Evolutionary conservation across 495 filamentous ascomycete species (phyloP).

Genomic region (Penicillium cosmopolitanum): DNA sequence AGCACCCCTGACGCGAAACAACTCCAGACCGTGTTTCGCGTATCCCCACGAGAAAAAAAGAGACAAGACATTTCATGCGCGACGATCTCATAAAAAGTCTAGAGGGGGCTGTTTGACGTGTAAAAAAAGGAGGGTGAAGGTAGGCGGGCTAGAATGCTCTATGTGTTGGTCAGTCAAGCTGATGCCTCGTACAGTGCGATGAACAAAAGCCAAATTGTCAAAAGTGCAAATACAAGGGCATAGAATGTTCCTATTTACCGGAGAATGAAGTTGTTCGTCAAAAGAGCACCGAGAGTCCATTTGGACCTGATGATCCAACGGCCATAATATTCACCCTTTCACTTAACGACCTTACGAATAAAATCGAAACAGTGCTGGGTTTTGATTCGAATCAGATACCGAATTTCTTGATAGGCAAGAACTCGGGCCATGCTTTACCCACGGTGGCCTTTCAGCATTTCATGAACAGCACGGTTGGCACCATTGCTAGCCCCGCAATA

Average conservation of each 20-base stretch:
- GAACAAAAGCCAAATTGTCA: slow-evolving; percentile 34
- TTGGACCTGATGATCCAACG: neutral
- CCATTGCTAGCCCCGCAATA: slow-evolving; percentile 33
- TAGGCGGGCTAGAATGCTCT: neutral
- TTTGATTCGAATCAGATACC: slow-evolving; percentile 6
- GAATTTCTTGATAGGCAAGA: neutral
- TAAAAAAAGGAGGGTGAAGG: slow-evolving; percentile 39
- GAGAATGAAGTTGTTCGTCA: neutral
- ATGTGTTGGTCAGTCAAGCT: neutral
- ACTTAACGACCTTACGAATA: slow-evolving; percentile 19
- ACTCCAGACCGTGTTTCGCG: slow-evolving; percentile 32
- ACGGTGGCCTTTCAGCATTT: slow-evolving; percentile 39
- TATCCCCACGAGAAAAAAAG: slow-evolving; percentile 9
- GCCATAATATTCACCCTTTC: slow-evolving; percentile 23
- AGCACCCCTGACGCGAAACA: slow-evolving; percentile 5
- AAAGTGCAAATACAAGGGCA: slow-evolving; percentile 28
- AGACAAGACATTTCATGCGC: slow-evolving; percentile 13
- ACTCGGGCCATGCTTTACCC: slow-evolving; percentile 15
- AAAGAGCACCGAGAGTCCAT: neutral
- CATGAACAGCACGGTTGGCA: slow-evolving; percentile 32
- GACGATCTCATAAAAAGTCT: slow-evolving; percentile 38
- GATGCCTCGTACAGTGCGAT: slow-evolving; percentile 31
- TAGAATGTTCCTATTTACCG: slow-evolving; percentile 27
- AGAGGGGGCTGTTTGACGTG: slow-evolving; percentile 35
- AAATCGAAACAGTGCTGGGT: slow-evolving; percentile 17